Conservation (phyloP, 2,329 filamentous ascomycete species). For the Claviceps digitariae region DNA sequence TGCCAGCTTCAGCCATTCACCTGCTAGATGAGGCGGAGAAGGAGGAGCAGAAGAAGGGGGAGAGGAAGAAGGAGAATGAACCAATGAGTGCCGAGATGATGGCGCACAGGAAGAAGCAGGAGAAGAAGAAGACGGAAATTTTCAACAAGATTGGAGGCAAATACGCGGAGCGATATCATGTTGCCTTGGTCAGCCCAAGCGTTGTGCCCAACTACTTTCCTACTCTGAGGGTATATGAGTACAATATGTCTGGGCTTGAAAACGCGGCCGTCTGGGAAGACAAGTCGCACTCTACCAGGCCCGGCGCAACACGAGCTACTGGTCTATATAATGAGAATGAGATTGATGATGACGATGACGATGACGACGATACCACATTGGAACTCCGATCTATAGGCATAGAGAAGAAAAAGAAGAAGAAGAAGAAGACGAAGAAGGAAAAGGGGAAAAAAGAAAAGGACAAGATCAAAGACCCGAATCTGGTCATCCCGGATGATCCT, state of each 20-base stretch:
- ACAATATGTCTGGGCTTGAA: slow-evolving; percentile 75
- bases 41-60: neutral
- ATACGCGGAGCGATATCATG: slow-evolving; percentile 73
- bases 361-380: slow-evolving; percentile 13
- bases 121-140: slow-evolving; percentile 34
- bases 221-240: slow-evolving; percentile 79
- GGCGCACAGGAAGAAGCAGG: slow-evolving; percentile 21
- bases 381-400: slow-evolving; percentile 17
- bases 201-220: slow-evolving; percentile 90
- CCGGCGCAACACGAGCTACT: neutral
- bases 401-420: slow-evolving; percentile 20
- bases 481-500: slow-evolving; percentile 57
- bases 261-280: slow-evolving; percentile 33
- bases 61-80: slow-evolving; percentile 7
- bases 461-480: slow-evolving; percentile 43
- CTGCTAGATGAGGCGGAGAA: slow-evolving; percentile 7
- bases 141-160: slow-evolving; percentile 57
- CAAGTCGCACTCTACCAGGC: slow-evolving; percentile 8
- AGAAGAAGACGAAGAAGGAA: slow-evolving; percentile 31
- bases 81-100: slow-evolving; percentile 10
- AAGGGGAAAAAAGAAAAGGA: slow-evolving; percentile 32
- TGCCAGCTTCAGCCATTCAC: slow-evolving; percentile 42
- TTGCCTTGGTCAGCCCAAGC: slow-evolving; percentile 72
- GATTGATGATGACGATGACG: slow-evolving; percentile 2
- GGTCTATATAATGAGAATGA: neutral